These are phyloP conservation scores for Petrea volubilis DNA, from an alignment of 257 asterid species.

Conservation along the genomic window DNA sequence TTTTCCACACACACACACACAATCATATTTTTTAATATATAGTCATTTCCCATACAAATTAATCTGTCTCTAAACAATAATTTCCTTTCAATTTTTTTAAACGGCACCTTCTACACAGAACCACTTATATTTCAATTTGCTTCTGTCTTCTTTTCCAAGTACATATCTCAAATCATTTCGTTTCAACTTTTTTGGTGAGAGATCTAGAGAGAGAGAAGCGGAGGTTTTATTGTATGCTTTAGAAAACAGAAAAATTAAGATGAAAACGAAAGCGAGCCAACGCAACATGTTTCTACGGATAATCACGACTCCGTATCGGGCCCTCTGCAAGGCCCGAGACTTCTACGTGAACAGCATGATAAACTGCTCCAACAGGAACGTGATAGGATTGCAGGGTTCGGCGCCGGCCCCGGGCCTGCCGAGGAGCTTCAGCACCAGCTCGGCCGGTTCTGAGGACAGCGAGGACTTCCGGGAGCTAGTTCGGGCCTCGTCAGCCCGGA, in stretches of 20 bases:
- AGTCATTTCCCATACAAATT: slow-evolving; percentile 9
- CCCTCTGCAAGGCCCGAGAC: slow-evolving; percentile 44
- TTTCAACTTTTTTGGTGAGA: too few species aligned
- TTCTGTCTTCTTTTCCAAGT: too few species aligned
- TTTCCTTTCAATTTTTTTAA: neutral
- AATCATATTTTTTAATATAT: too few species aligned
- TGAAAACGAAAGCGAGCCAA: slow-evolving; percentile 38
- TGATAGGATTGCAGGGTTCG: slow-evolving; percentile 27
- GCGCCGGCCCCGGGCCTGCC: slow-evolving; percentile 35
- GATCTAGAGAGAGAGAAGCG: too few species aligned
- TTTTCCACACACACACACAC: too few species aligned
- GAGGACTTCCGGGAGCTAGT: slow-evolving; percentile 48
- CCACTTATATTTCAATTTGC: too few species aligned
- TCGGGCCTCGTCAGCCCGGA: slow-evolving; percentile 53
- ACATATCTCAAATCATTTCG: too few species aligned
- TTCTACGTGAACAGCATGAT: slow-evolving; percentile 46
- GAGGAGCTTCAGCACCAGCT: slow-evolving; percentile 43
- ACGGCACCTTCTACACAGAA: neutral
- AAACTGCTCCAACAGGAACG: slow-evolving; percentile 34
- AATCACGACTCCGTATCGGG: slow-evolving; percentile 48
- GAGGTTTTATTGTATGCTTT: too few species aligned
- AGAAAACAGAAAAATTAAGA: slow-evolving; percentile 1
- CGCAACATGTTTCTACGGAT: slow-evolving; percentile 50
- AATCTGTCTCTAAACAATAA: slow-evolving; percentile 12
- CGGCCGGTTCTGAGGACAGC: slow-evolving; percentile 31